phyloP scores from a whole-genome alignment of 2,329 filamentous ascomycete species.

The Bipolaris oryzae region DNA sequence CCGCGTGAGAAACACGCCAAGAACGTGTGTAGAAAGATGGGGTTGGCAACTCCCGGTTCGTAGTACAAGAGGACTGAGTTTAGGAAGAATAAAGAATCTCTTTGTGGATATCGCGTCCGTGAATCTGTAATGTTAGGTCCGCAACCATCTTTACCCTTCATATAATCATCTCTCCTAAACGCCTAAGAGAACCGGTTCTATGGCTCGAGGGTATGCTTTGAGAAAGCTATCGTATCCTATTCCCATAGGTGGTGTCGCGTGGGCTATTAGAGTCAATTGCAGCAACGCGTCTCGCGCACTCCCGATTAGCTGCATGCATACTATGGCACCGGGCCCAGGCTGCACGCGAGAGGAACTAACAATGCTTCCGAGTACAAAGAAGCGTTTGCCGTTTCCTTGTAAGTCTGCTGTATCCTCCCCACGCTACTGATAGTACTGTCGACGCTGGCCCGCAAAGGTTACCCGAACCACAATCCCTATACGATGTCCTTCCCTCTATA shows the following conservation, averaged over 20 bases:
- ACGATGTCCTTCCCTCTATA: not conserved
- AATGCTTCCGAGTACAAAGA: not conserved
- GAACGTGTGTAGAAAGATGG: not conserved
- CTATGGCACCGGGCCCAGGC: too few species aligned
- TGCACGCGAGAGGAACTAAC: not conserved
- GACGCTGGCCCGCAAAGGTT: not conserved
- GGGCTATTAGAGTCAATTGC: not conserved
- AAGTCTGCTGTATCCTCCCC: not conserved
- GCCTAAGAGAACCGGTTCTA: not conserved
- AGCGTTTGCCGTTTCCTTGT: not conserved
- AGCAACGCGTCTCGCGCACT: not conserved
- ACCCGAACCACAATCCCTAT: not conserved
- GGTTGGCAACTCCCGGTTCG: not conserved
- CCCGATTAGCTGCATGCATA: not conserved
- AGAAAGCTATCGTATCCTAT: not conserved
- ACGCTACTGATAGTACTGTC: slow-evolving; percentile 1
- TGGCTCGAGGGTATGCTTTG: not conserved
- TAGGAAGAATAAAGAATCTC: not conserved
- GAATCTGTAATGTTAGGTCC: not conserved
- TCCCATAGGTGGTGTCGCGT: not conserved
- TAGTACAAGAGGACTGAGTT: not conserved
- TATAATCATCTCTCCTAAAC: too few species aligned
- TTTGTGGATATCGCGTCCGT: not conserved
- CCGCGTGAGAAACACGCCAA: not conserved
- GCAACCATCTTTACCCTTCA: not conserved